phyloP scores from a whole-genome alignment of 148 eudicot genomes.

The Linanthus parryae region DNA sequence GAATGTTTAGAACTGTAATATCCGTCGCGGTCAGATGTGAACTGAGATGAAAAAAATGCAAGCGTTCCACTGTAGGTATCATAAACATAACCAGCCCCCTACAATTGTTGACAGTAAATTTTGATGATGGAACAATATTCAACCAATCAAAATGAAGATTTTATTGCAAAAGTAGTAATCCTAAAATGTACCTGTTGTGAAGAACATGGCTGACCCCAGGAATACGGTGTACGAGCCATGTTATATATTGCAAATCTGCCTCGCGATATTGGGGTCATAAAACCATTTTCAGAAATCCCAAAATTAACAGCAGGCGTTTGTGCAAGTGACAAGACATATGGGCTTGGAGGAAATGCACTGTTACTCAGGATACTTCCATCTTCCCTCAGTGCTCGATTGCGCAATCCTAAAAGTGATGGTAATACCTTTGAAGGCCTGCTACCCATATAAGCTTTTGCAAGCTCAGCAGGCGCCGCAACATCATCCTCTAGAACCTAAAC shows the following conservation, averaged over 20 bases:
- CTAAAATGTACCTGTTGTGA: conserved; percentile 35
- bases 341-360: conserved; percentile 20
- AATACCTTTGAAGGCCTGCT: conserved; percentile 48
- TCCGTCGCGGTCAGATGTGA: conserved; percentile 27
- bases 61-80: conserved; percentile 21
- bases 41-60: conserved; percentile 29
- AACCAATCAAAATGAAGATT: no score
- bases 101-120: conserved; percentile 6
- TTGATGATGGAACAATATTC: no score
- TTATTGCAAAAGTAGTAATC: no score
- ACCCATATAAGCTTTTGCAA: conserved; percentile 97
- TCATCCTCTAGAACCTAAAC: conserved; percentile 57
- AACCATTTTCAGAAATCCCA: conserved; percentile 46
- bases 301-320: conserved; percentile 26
- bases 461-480: conserved; percentile 82
- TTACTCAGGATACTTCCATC: conserved; percentile 27
- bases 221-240: conserved; percentile 89
- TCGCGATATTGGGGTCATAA: conserved; percentile 60
- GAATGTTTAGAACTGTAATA: conserved; percentile 29
- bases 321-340: conserved; percentile 29
- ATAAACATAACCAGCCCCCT: conserved; percentile 34
- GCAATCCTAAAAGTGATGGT: conserved; percentile 40
- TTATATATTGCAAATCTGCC: conserved; percentile 80
- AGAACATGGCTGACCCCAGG: conserved; percentile 40
- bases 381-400: conserved; percentile 35